These are phyloP conservation scores for Aspergillus biplanus DNA, from an alignment of 495 filamentous ascomycete genomes.

Conservation along the genomic window DNA sequence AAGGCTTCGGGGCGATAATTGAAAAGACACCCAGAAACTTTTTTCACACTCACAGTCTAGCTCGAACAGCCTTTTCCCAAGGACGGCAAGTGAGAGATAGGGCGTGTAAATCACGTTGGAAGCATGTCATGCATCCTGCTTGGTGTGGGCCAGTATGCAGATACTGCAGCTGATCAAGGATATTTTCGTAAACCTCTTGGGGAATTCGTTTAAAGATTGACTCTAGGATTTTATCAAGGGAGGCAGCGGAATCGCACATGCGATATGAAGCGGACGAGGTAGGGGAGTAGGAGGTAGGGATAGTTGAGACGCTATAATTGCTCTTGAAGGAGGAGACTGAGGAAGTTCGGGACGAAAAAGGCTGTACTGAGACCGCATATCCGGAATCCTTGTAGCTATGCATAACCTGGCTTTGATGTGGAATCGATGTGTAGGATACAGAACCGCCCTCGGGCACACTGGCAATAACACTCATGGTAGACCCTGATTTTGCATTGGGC, in stretches of 20 bases:
- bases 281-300: conserved; percentile 45
- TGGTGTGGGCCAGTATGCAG: conserved; percentile 50
- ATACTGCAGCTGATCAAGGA: conserved; percentile 53
- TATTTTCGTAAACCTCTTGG: conserved; percentile 59
- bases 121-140: conserved; percentile 71
- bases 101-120: conserved; percentile 72
- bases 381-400: conserved; percentile 31
- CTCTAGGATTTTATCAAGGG: conserved; percentile 38
- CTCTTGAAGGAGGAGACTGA: conserved; percentile 48
- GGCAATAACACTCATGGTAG: conserved; percentile 48
- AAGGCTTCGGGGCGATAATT: background rate
- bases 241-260: conserved; percentile 43
- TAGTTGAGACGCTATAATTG: conserved; percentile 44
- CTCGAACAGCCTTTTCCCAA: conserved; percentile 68
- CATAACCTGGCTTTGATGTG: conserved; percentile 24
- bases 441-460: conserved; percentile 45
- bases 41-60: conserved; percentile 58
- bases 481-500: conserved; percentile 19
- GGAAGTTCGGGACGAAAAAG: conserved; percentile 40
- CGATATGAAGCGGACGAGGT: conserved; percentile 41
- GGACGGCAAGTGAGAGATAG: conserved; percentile 68
- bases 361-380: conserved; percentile 37
- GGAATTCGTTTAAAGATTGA: conserved; percentile 56
- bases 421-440: conserved; percentile 35
- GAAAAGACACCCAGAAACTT: background rate